phyloP scores from a whole-genome alignment of 345 rosid genomes.

The Theobroma cacao region DNA sequence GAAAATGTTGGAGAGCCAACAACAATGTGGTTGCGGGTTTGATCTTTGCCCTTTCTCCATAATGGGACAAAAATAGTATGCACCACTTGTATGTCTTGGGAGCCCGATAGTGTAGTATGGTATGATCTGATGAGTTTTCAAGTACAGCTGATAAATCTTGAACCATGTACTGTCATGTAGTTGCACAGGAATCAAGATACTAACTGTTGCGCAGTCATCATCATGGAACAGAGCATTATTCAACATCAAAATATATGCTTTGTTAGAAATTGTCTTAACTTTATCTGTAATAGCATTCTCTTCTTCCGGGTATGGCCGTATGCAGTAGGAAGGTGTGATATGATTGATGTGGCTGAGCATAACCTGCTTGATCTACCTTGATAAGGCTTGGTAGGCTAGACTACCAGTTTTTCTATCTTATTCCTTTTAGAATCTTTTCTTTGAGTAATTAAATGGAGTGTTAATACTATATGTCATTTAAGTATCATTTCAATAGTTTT shows the following conservation, averaged over 20 bases:
- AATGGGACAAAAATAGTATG: constrained; percentile 8
- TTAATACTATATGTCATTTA: background rate
- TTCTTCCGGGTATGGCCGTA: background rate
- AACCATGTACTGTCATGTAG: background rate
- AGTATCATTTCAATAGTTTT: background rate
- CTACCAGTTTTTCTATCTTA: background rate
- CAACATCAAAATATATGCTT: background rate
- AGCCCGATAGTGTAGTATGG: background rate
- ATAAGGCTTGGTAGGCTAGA: background rate
- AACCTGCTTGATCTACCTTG: background rate
- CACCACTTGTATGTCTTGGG: background rate
- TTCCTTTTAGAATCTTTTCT: background rate
- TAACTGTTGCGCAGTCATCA: background rate
- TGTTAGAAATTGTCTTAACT: background rate
- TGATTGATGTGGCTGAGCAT: background rate
- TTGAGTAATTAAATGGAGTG: background rate
- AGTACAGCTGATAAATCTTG: background rate
- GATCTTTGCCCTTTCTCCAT: constrained; percentile 3
- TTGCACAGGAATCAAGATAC: background rate
- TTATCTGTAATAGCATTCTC: background rate
- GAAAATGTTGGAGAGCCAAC: constrained; percentile 11
- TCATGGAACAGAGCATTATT: background rate
- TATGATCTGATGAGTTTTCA: background rate
- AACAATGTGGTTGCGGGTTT: constrained; percentile 17
- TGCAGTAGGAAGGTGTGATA: background rate